Base-by-base conservation (phyloP, 2,329 filamentous ascomycete species). In the Neofusicoccum cordaticola region DNA sequence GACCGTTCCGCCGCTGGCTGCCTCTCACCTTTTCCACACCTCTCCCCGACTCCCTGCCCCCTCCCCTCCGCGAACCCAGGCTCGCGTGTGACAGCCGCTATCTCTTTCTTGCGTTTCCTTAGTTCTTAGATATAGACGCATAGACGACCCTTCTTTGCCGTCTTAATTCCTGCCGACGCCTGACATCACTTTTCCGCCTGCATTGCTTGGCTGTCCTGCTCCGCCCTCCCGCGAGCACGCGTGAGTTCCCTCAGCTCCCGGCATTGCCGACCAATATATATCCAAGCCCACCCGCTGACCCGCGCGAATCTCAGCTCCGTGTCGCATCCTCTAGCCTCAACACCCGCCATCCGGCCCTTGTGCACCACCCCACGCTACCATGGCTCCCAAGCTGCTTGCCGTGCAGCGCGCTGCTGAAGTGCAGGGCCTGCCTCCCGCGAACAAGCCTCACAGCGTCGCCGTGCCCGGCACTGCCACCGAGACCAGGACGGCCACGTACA, bases 361-460 rank as follows among this genome's bases (percentile, higher is more conserved):
- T 39, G 50, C 42, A 44, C 17, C 31, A 41, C 39, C 41, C 42
- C 13, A 39, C 17, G 34, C 45, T 17, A 60, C 50, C 50, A 77
- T 78, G 75, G 77, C 75, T 47, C 71, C 72, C 17, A 58, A 34
- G 17, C 37, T 64, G 47, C 66, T 70, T 35, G 73, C 74, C 66
- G 50, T 75, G 15, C 68, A 74, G 68, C 71, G 72, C 61, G 76
- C 75, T 7, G 65, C 63, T 12, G 85, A 88, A 74, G 79, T 92
- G 65, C 79, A 83, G 60, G 75, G 80, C 64, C 83, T 86, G 15
- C 92, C 92, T 53, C 88, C 91, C 3, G 85, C 89, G 8, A 92
- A 92, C 68, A 81, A 86, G 56, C 91, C 93, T 1, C 95, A 95
- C 75, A 90, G 90, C 51, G 82, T 97, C 13, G 81, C 92, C 12